Base-by-base conservation (phyloP, 768 basidiomycete species). In the Pisolithus orientalis region DNA sequence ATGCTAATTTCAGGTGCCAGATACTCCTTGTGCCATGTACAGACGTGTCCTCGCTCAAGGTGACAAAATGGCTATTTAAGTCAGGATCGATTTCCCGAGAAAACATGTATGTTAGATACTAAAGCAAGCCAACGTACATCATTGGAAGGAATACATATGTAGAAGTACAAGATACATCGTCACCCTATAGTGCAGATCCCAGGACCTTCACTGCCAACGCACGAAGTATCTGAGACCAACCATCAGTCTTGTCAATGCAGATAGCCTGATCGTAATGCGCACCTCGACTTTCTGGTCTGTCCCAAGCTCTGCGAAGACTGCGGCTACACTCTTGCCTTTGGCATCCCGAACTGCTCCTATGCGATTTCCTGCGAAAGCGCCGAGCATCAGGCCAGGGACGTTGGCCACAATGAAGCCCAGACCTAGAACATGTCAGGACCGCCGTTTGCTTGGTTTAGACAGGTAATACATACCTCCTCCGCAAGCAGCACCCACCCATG, bases 271-370 rank as follows among this genome's bases (percentile, higher is more conserved):
- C 38, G 46, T 8, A 48, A 39, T 39, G 62, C 74, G 57, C 61
- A 90, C 93, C 82, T 95, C 89, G 45, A 93, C 91, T 66, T 90
- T 94, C 75, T 94, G 87, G 47, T 72, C 73, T 2, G 82, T 79
- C 16, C 82, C 85, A 25, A 96, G 75, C 21, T 87, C 80, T 44
- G 75, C 70, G 66, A 97, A 97, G 16, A 96, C 94, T 8, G 86
- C 79, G 2, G 89, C 92, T 24, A 97, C 93, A 55, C 87, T 87
- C 77, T 90, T 92, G 9, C 94, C 89, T 72, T 97, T 97, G 4
- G 94, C 94, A 62, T 97, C 94, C 52, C 94, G 76, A 44, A 97
- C 76, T 3, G 93, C 91, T 40, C 94, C 94, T 28, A 96, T 70
- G n/a, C 90, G 75, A 64, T 94, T 95, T 0, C 94, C 94, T 0